Base-by-base conservation (phyloP, 169 alveolate species). In the Theileria sp. region DNA sequence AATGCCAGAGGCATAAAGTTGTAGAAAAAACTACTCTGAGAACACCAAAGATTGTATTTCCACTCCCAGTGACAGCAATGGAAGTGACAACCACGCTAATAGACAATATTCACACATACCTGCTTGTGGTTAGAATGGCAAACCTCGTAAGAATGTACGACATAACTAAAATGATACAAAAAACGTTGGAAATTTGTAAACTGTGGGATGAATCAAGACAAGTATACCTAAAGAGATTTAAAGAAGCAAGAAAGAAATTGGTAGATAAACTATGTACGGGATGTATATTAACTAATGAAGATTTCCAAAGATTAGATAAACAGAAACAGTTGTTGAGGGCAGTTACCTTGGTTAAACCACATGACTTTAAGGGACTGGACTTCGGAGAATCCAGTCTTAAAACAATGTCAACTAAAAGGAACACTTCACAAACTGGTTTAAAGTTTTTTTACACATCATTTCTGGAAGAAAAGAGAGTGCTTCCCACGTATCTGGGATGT, bases 401-500 rank as follows among this genome's bases (percentile, higher is more conserved):
- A 56, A 80, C 81, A 7, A 77, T 83, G 38, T 58, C 81, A 32
- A 17, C 72, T 13, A 79, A 56, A 19, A 69, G 61, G 32, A 54
- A 62, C n/a, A 61, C 86, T 19, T 10, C 26, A 23, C 80, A 83
- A 64, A 77, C 80, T 38, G 34, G 80, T 51, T 44, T 83, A 17
- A 30, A 30, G 65, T 83, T 77, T 36, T 38, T 83, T 32, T 77
- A 83, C 68, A 74, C 89, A 21, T 44, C 85, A 8, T n/a, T 83
- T 17, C 78, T 62, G 38, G 44, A 25, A 28, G 58, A 44, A 30
- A 71, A 50, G 50, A 70, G 68, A n/a, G 86, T 83, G 21, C 61
- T 83, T 38, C 89, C 89, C 5, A 70, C 80, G 7, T 83, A 60
- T 67, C 62, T 83, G 23, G 86, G 73, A 9, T 81, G 81, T 10